Evolutionary conservation across 768 basidiomycete species (phyloP), one percentile per base, ranked within the genome.

Genomic region (Lepiota venenata): DNA sequence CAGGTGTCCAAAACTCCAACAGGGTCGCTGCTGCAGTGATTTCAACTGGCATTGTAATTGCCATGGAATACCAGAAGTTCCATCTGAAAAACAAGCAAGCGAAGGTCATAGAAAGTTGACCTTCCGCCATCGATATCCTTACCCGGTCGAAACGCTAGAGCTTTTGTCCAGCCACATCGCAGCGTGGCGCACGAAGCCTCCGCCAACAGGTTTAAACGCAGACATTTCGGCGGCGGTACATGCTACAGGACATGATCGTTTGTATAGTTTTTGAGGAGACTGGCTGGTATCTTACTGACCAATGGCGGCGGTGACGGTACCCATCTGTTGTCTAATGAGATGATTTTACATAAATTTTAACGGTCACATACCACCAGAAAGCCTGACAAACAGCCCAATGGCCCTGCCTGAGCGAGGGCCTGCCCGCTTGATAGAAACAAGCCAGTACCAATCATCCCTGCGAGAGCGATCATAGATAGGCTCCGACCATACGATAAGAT

Each of bases 141-240:
- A 66, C 68, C 68, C 68, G 21, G 64, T 63, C 11, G 64, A 56
- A 18, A 68, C 59, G 4, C 68, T 64, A 32, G 57, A 59, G 52
- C 68, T 69, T 54, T 60, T 60, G 63, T 84, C 83, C 29, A 84
- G 66, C 65, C 79, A 82, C 46, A 79, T 72, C 15, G 71, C 74
- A 3, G 81, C 77, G 47, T 81, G 76, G 39, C 75, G 69, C 14
- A 76, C 76, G 59, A 77, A 71, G 40, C 83, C 83, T 27, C 85
- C 85, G 25, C 79, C 70, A 10, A 83, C 67, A 0, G 85, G 85
- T 36, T 85, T 74, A 61, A 75, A 84, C 0, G 83, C 77, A 37
- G 85, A 63, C 85, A 81, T 82, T 65, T 83, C 76, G 9, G 67
- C 75, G 22, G 70, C 65, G 3, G 69, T 60, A 61, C 65, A 61